Conservation (phyloP, 164 flowering plant genomes). For the Liquidambar formosana region DNA sequence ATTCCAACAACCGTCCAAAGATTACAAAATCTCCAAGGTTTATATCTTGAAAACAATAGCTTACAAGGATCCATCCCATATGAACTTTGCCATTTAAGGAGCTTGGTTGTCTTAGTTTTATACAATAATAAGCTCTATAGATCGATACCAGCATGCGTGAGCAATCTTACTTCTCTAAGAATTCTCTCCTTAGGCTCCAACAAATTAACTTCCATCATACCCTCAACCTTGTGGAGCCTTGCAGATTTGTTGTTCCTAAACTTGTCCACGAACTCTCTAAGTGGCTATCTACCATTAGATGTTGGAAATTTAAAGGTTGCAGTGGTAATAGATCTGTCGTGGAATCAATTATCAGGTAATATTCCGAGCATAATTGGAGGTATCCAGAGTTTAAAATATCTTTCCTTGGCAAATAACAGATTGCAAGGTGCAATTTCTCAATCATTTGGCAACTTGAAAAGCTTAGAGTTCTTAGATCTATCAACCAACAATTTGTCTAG, state of each 20-base stretch:
- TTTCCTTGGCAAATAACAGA: constrained; percentile 21
- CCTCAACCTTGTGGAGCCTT: constrained; percentile 18
- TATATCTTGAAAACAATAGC: constrained; percentile 12
- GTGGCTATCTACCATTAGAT: constrained; percentile 13
- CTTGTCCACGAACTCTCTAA: constrained; percentile 18
- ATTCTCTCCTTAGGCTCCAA: constrained; percentile 12
- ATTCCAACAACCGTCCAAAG: constrained; percentile 25
- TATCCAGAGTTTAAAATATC: constrained; percentile 12
- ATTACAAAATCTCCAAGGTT: constrained; percentile 16
- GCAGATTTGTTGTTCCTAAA: constrained; percentile 7
- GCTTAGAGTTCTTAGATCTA: constrained; percentile 31
- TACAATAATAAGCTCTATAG: constrained; percentile 21
- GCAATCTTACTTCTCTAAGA: constrained; percentile 18
- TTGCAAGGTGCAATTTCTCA: constrained; percentile 30
- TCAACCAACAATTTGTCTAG: constrained; percentile 36
- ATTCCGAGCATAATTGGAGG: constrained; percentile 14
- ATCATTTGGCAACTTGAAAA: constrained; percentile 25
- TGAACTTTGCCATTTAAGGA: constrained; percentile 13
- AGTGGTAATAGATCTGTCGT: constrained; percentile 4
- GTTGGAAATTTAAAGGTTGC: constrained; percentile 13
- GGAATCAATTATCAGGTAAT: constrained; percentile 16
- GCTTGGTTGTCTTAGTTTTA: constrained; percentile 8
- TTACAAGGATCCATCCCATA: constrained; percentile 20
- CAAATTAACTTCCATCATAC: constrained; percentile 16
- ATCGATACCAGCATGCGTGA: constrained; percentile 11